Percentiles rank a stretch among this genome's conserved stretches.
Conservation (phyloP, 2,329 filamentous ascomycete species). For the Aquanectria penicillioides region DNA sequence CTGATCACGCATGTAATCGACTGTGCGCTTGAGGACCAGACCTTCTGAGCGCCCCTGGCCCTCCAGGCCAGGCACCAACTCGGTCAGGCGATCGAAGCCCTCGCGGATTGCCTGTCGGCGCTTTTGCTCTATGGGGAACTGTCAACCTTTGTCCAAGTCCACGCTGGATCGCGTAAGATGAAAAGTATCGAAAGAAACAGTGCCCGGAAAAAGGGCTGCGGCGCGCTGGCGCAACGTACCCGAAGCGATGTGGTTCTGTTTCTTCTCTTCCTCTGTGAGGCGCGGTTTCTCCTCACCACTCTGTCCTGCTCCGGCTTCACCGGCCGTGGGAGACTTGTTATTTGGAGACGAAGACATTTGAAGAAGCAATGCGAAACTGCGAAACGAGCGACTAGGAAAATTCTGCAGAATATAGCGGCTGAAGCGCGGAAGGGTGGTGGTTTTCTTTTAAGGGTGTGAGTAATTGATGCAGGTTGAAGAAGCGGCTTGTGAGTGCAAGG, state of each 20-base stretch:
- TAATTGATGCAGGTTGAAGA: slow-evolving; percentile 24
- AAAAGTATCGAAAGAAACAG: background rate
- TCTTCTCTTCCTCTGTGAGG: slow-evolving; percentile 64
- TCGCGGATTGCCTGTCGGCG: slow-evolving; percentile 75
- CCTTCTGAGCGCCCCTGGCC: slow-evolving; percentile 88
- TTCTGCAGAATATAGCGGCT: background rate
- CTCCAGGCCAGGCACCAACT: slow-evolving; percentile 82
- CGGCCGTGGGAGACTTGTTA: slow-evolving; percentile 39
- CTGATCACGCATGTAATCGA: slow-evolving; percentile 71
- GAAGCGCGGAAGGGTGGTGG: background rate
- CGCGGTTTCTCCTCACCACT: slow-evolving; percentile 59
- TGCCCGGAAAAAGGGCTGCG: background rate
- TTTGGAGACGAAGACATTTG: slow-evolving; percentile 43
- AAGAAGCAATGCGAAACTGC: background rate
- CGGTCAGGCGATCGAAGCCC: slow-evolving; percentile 83
- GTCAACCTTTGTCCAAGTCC: slow-evolving; percentile 19
- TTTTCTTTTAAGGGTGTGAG: slow-evolving; percentile 24
- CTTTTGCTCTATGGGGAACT: slow-evolving; percentile 52
- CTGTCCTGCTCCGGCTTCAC: slow-evolving; percentile 34
- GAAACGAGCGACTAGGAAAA: background rate
- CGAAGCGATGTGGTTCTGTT: slow-evolving; percentile 65
- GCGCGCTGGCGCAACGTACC: slow-evolving; percentile 48
- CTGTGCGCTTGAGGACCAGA: slow-evolving; percentile 78
- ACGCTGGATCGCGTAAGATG: no score
- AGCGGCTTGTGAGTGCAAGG: slow-evolving; percentile 37